Evolutionary conservation across 192 early-diverging fungal species (phyloP).

Genomic region (Paraglomus brasilianum): DNA sequence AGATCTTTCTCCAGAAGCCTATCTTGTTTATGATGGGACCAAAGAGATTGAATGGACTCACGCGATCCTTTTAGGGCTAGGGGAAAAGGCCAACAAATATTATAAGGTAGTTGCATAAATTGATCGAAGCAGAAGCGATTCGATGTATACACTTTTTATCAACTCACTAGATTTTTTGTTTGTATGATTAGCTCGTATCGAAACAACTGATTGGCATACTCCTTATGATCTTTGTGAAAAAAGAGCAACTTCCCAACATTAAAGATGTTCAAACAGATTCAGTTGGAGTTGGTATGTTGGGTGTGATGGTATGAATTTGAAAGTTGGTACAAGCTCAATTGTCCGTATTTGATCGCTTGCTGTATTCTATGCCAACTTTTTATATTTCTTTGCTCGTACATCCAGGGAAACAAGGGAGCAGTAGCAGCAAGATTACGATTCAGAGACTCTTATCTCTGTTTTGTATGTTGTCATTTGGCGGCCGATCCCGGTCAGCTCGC

Average conservation of each 20-base stretch:
- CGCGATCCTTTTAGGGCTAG: constrained; percentile 68
- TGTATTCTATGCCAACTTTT: neutral
- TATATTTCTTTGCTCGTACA: too few species aligned
- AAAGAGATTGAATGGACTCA: constrained; percentile 83
- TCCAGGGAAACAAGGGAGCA: constrained; percentile 96
- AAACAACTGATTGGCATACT: constrained; percentile 91
- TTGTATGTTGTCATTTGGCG: constrained; percentile 92
- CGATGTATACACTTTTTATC: too few species aligned
- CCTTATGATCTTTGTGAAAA: constrained; percentile 74
- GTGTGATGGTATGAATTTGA: constrained; percentile 56
- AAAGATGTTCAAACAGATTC: constrained; percentile 64
- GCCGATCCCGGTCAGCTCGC: constrained; percentile 77
- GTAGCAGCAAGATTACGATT: constrained; percentile 77
- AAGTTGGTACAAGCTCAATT: too few species aligned
- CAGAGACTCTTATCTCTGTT: constrained; percentile 77
- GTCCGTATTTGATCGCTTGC: neutral
- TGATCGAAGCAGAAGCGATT: too few species aligned
- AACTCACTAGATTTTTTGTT: constrained; percentile 7
- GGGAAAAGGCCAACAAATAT: constrained; percentile 49
- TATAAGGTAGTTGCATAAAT: too few species aligned
- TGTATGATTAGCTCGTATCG: constrained; percentile 54
- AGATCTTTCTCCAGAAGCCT: constrained; percentile 83
- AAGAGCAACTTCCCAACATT: constrained; percentile 49
- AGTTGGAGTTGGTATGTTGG: constrained; percentile 84
- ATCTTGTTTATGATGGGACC: constrained; percentile 71